A percentile compares a stretch with the other conserved stretches of the same genome.
Conservation (phyloP, 345 rosid genomes). For the Eucalyptus camaldulensis region DNA sequence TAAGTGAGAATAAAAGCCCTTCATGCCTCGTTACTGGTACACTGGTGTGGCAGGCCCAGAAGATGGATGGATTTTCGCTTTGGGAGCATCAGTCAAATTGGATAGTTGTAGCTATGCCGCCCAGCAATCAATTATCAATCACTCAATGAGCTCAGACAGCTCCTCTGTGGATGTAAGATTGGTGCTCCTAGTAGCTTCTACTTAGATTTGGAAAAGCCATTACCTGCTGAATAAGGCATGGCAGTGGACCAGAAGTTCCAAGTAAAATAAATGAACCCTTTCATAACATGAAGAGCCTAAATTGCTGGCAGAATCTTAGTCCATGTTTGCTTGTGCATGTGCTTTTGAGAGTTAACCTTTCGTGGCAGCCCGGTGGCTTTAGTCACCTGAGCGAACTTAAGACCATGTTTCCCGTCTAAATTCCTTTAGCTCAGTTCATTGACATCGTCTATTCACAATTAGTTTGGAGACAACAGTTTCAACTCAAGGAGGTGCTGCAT, state of each 20-base stretch:
- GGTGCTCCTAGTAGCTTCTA: no score
- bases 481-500: background rate
- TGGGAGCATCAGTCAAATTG: no score
- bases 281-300: background rate
- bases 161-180: no score
- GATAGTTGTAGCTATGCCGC: no score
- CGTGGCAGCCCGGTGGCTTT: background rate
- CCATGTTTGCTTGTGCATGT: background rate
- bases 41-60: background rate
- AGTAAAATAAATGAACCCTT: background rate
- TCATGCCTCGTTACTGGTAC: background rate
- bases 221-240: background rate
- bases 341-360: background rate
- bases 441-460: no score
- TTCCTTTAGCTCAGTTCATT: background rate
- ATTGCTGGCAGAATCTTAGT: background rate
- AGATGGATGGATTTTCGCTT: background rate
- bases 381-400: background rate
- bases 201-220: no score
- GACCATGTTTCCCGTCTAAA: background rate
- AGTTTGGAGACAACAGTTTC: background rate
- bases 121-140: no score
- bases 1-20: background rate
- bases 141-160: no score
- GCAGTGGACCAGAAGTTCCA: background rate